These are phyloP conservation scores for Phycomyces nitens DNA, from an alignment of 192 early-diverging fungal genomes.

Conservation along the genomic window DNA sequence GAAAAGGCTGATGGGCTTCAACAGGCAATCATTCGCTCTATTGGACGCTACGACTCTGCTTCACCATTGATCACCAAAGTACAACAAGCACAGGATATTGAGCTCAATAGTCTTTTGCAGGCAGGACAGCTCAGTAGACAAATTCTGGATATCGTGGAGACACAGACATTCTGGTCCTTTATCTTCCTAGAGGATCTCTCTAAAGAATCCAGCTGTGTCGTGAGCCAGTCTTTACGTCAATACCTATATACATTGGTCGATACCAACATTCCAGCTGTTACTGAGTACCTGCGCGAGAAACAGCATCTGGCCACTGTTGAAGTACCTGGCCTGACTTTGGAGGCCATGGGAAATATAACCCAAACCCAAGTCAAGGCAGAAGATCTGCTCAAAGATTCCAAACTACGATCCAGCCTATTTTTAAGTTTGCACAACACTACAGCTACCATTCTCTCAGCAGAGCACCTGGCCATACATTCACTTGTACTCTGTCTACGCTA, in stretches of 20 bases:
- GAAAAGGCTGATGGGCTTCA: slow-evolving; percentile 6
- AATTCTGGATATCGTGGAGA: slow-evolving; percentile 40
- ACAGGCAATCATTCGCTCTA: slow-evolving; percentile 19
- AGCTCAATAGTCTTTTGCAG: neutral
- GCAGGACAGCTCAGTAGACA: slow-evolving; percentile 36
- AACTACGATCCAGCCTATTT: neutral
- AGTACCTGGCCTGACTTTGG: neutral
- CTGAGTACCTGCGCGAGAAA: slow-evolving; percentile 41
- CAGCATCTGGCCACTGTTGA: slow-evolving; percentile 31
- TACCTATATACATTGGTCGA: slow-evolving; percentile 37
- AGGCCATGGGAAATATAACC: slow-evolving; percentile 15
- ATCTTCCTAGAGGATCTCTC: slow-evolving; percentile 46
- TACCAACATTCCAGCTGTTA: slow-evolving; percentile 14
- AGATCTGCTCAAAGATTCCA: neutral
- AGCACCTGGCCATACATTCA: neutral
- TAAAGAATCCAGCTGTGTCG: slow-evolving; percentile 36
- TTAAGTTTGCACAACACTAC: slow-evolving; percentile 16
- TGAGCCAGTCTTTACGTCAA: slow-evolving; percentile 38
- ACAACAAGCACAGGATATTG: too few relatives aligned
- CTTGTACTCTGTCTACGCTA: slow-evolving; percentile 41
- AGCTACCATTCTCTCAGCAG: neutral
- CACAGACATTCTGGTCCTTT: slow-evolving; percentile 42
- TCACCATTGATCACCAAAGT: slow-evolving; percentile 1
- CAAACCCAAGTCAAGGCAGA: neutral
- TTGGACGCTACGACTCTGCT: slow-evolving; percentile 20